These are phyloP conservation scores for Thymus mandschuricus DNA, from an alignment of 257 asterid species.

Conservation along the genomic window DNA sequence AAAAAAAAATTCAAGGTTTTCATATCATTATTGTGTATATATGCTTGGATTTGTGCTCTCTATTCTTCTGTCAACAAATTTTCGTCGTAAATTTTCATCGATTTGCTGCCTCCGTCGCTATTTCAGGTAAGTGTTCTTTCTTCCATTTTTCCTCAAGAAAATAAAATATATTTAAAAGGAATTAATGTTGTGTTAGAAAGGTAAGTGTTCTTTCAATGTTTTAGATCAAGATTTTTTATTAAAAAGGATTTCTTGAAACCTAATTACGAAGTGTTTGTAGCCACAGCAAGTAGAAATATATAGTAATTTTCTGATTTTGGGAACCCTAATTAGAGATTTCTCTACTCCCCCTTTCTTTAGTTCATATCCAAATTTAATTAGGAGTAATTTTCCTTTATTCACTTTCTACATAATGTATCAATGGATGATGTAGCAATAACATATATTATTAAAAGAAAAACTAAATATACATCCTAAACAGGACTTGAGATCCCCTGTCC, in stretches of 20 bases:
- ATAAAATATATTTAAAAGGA: too few relatives aligned
- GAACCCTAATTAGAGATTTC: not conserved
- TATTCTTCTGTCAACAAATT: constrained; percentile 46
- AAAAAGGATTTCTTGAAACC: constrained; percentile 2
- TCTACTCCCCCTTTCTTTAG: not conserved
- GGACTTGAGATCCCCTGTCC: too few relatives aligned
- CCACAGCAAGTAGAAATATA: too few relatives aligned
- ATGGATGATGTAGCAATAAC: too few relatives aligned
- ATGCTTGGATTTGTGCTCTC: constrained; percentile 48
- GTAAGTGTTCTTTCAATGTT: not conserved
- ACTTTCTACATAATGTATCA: too few relatives aligned
- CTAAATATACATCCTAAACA: too few relatives aligned
- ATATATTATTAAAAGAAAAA: too few relatives aligned
- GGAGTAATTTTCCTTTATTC: too few relatives aligned
- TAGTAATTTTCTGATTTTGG: not conserved
- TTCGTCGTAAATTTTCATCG: not conserved
- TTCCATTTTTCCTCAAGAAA: too few relatives aligned
- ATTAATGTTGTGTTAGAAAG: not conserved
- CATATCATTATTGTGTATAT: constrained; percentile 12
- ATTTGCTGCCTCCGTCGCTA: not conserved
- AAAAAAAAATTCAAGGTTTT: not conserved
- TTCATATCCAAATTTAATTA: not conserved
- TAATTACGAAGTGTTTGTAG: too few relatives aligned
- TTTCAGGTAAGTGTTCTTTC: constrained; percentile 9
- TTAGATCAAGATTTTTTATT: not conserved